Conservation (phyloP, 2,329 filamentous ascomycete genomes). For the Eurotiales sp. region DNA sequence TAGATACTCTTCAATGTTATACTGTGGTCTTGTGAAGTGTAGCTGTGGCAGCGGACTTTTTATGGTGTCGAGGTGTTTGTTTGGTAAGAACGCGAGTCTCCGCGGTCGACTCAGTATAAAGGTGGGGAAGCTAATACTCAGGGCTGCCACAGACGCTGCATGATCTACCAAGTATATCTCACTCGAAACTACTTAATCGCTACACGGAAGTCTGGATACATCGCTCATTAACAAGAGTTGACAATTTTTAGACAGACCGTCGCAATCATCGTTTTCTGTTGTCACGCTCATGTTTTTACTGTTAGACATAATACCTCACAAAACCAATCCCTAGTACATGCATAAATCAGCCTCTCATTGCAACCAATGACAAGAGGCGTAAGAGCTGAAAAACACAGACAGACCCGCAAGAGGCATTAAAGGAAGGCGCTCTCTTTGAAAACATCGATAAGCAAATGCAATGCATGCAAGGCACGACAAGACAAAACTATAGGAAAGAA, state of each 20-base stretch:
- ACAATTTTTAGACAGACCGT: neutral
- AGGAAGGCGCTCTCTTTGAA: neutral
- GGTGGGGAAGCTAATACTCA: no score
- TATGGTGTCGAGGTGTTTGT: no score
- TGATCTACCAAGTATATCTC: no score
- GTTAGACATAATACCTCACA: neutral
- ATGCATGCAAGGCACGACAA: neutral
- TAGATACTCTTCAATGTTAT: no score
- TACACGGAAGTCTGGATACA: no score
- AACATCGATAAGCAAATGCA: constrained; percentile 6
- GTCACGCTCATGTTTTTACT: neutral
- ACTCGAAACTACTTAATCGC: no score
- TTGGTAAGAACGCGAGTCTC: no score
- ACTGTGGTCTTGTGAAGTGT: no score
- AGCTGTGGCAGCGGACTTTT: no score
- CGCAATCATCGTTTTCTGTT: neutral
- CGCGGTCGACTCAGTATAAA: no score
- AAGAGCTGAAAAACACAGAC: neutral
- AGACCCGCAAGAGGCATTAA: neutral
- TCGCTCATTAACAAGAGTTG: no score
- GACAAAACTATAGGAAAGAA: neutral
- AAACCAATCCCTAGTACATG: constrained; percentile 3
- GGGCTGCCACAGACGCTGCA: no score
- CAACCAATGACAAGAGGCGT: neutral
- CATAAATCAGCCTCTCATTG: constrained; percentile 2